These are phyloP conservation scores for Thalia dealbata DNA, from an alignment of 176 grass and related monocot genomes.

Conservation along the genomic window DNA sequence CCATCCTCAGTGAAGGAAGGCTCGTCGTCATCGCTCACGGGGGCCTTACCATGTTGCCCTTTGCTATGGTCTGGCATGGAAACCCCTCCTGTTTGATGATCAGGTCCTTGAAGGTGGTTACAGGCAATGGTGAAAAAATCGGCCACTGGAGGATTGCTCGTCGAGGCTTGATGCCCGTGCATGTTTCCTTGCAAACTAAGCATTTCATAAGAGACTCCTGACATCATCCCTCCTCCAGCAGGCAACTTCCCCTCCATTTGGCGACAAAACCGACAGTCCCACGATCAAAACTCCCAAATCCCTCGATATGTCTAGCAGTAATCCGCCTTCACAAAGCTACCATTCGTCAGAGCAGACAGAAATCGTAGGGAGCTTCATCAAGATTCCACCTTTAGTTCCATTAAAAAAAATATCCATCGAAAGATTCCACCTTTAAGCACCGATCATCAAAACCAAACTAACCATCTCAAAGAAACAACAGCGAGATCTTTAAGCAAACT, in stretches of 20 bases:
- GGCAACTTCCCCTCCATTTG: slow-evolving; percentile 59
- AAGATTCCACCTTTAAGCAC: not conserved
- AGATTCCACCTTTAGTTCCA: not conserved
- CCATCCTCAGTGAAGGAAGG: not conserved
- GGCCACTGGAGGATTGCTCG: slow-evolving; percentile 24
- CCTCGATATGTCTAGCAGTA: not conserved
- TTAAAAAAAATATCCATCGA: too few relatives aligned
- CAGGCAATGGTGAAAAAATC: slow-evolving; percentile 20
- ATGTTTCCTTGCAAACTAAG: slow-evolving; percentile 32
- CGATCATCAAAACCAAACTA: too few relatives aligned
- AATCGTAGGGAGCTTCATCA: not conserved
- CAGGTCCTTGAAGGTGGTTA: slow-evolving; percentile 12
- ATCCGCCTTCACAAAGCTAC: not conserved
- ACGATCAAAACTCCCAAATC: not conserved
- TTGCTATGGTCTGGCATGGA: slow-evolving; percentile 47
- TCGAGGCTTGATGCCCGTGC: slow-evolving; percentile 5
- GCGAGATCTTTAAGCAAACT: not conserved
- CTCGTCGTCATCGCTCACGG: slow-evolving; percentile 50
- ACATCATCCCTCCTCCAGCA: slow-evolving; percentile 26
- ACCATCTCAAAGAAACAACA: too few relatives aligned
- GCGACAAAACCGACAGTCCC: not conserved
- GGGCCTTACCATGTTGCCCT: slow-evolving; percentile 34
- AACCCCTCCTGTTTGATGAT: slow-evolving; percentile 18
- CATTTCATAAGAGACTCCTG: slow-evolving; percentile 36
- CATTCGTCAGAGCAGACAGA: not conserved